Evolutionary conservation across 345 rosid genomes (phyloP).

Genomic region (Carallia brachiata): DNA sequence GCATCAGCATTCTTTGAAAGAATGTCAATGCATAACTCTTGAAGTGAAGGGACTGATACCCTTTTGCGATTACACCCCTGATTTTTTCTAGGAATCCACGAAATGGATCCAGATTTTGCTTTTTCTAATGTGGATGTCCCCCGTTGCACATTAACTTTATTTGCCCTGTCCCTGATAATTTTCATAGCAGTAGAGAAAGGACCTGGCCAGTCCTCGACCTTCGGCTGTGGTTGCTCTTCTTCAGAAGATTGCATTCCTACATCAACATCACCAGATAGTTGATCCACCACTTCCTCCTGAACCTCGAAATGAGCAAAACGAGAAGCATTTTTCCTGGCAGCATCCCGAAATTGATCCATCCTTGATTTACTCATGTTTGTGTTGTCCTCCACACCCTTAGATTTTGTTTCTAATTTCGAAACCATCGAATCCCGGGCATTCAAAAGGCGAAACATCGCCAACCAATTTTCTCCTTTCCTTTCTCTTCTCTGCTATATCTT

Average conservation of each 20-base stretch:
- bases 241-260: slow-evolving; percentile 28
- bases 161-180: slow-evolving; percentile 67
- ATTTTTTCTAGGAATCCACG: slow-evolving; percentile 60
- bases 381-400: slow-evolving; percentile 3
- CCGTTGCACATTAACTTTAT: slow-evolving; percentile 21
- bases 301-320: slow-evolving; percentile 65
- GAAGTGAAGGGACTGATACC: slow-evolving; percentile 47
- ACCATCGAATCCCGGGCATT: slow-evolving; percentile 7
- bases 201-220: slow-evolving; percentile 90
- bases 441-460: not conserved
- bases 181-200: slow-evolving; percentile 97
- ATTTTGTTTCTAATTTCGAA: slow-evolving; percentile 25
- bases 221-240: slow-evolving; percentile 16
- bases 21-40: slow-evolving; percentile 48
- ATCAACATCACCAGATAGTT: slow-evolving; percentile 19
- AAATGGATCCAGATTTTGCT: slow-evolving; percentile 28
- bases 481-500: slow-evolving; percentile 45
- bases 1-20: slow-evolving; percentile 79
- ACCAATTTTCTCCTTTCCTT: not conserved
- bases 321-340: slow-evolving; percentile 64
- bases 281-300: slow-evolving; percentile 29
- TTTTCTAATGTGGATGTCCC: slow-evolving; percentile 18
- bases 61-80: slow-evolving; percentile 16
- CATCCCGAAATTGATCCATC: slow-evolving; percentile 46
- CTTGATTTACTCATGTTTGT: slow-evolving; percentile 20